A percentile compares a stretch with the other conserved stretches of the same genome.
Evolutionary conservation across 2,329 filamentous ascomycete species (phyloP).

Genomic region (Westerdykella sp.): DNA sequence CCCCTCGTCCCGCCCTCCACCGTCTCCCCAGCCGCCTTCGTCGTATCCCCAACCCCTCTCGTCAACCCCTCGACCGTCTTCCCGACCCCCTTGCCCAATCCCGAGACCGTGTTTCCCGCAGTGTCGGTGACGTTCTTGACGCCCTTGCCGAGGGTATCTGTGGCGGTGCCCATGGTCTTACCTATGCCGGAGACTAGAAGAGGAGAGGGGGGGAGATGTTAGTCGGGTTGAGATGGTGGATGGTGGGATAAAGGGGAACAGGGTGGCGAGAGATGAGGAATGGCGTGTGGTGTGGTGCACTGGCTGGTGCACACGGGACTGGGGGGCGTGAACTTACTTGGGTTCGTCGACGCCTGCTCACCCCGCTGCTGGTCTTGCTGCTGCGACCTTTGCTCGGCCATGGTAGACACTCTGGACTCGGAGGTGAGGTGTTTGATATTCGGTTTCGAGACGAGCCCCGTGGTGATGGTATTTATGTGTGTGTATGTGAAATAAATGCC

Average conservation of each 20-base stretch:
- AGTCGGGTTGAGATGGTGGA: background rate
- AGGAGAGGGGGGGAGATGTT: conserved; percentile 30
- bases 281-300: too few relatives aligned
- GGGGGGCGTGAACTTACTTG: too few relatives aligned
- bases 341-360: too few relatives aligned
- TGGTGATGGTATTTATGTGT: too few relatives aligned
- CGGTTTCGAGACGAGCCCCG: too few relatives aligned
- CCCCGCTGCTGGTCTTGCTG: too few relatives aligned
- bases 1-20: background rate
- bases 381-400: too few relatives aligned
- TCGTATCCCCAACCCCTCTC: conserved; percentile 31
- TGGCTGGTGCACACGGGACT: too few relatives aligned
- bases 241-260: background rate
- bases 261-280: too few relatives aligned
- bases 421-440: too few relatives aligned
- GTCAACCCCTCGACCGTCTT: conserved; percentile 32
- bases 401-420: too few relatives aligned
- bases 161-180: conserved; percentile 30
- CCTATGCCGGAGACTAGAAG: conserved; percentile 28
- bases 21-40: conserved; percentile 15
- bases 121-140: conserved; percentile 26
- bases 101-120: conserved; percentile 26
- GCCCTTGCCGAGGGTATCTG: conserved; percentile 31
- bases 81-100: conserved; percentile 31
- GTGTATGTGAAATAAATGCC: too few relatives aligned